Base-by-base conservation (phyloP, 176 grass and related monocot genomes). In the Oryza meyeriana region DNA sequence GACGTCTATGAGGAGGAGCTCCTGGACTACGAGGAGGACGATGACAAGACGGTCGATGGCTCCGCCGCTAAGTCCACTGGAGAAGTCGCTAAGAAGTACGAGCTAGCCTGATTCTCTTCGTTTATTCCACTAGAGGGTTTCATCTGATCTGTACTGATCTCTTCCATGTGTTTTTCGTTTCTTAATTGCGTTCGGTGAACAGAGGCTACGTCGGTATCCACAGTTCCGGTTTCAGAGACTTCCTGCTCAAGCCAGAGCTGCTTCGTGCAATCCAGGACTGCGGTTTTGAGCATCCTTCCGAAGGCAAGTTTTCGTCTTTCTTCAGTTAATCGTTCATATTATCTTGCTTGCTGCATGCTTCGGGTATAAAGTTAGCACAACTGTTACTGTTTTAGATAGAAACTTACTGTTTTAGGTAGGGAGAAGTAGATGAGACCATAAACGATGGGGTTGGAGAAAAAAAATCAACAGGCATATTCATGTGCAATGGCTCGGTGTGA, bases 131-230 rank as follows among this genome's bases (percentile, higher is more conserved):
- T 24, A 0, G 17, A 61, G 6, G 16, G 17, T 20, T 82, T 48
- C 6, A 71, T 61, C 38, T 77, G 0, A 64, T n/a, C 10, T 69
- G 16, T 44, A 18, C 61, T 84, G 12, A 38, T n/a, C 28, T 8
- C 8, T 50, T 0, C 0, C 16, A 1, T 5, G 1, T 17, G 1
- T 50, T 50, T 58, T 16, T 34, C 70, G 10, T 41, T 36, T 12
- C 6, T 17, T 67, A 0, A 68, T 63, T 76, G 40, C n/a, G 25
- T 12, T 69, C 5, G 0, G 30, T 42, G 14, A 61, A 10, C 84
- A 97, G 94, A 83, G 97, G 97, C 4, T 99, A 99, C 67, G 97
- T 99, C 16, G 97, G 97, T 26, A 99, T 99, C 85, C 97, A 99
- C 91, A 99, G 97, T 74, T 99, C 97, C 7, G 93, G 97, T 0